Base-by-base conservation (phyloP, 108 stramenopile species). In the Schizochytrium sp. region DNA sequence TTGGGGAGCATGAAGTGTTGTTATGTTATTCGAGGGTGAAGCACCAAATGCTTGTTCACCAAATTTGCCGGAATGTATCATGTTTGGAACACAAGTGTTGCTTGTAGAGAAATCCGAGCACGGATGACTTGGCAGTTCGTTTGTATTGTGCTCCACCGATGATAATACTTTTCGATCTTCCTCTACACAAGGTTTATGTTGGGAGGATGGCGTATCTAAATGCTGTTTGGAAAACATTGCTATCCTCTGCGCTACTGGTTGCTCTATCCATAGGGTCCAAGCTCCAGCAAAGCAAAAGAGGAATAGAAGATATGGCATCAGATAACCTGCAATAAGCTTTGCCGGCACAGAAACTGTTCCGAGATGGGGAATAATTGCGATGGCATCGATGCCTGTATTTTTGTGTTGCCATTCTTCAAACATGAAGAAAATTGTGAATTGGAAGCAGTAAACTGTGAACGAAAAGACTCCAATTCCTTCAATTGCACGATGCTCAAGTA, bases 381-480 rank as follows among this genome's bases (percentile, higher is more conserved):
- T 1, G 55, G 76, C 45, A 56, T 83, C 53, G 53, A 83, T 83
- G 47, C 53, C 50, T 0, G 76, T 83, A 7, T 42, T 17, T 38
- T 3, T 83, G 76, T 83, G 55, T 28, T 83, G 76, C 76, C 76
- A 83, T 53, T 83, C 50, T 28, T 83, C 76, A 40, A 83, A 38
- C 76, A 83, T 83, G 76, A 83, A 83, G 53, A 55, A 83, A 38
- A 83, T 40, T 7, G 76, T 49, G 76, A 55, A 83, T 40, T 83
- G 76, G 28, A 83, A 83, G 76, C 76, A 83, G 76, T 83, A 83
- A 47, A 83, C 76, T n/a, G 76, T 40, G 28, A 83, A 83, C 17
- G 76, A 83, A 3, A 40, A 83, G 12, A 47, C 28, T 5, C 76
- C 76, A 28, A 83, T 49, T 1, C 19, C 47, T 2, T 49, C 53